These are phyloP conservation scores for Endoconidiophora polonica DNA, from an alignment of 2,329 filamentous ascomycete genomes.

Conservation along the genomic window DNA sequence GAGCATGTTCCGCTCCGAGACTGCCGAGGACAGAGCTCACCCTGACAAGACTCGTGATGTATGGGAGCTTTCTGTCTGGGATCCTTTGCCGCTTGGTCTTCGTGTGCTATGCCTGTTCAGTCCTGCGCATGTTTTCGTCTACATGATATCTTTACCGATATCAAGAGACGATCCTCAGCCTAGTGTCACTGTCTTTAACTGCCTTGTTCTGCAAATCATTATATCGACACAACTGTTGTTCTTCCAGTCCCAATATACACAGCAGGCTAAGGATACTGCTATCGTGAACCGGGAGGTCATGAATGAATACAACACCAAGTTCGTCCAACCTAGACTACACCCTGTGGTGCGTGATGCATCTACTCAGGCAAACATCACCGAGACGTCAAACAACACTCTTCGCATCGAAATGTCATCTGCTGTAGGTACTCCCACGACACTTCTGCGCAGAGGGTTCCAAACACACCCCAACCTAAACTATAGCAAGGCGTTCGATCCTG, in stretches of 20 bases:
- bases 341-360: conserved; percentile 61
- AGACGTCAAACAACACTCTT: conserved; percentile 25
- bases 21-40: conserved; percentile 68
- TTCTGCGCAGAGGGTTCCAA: conserved; percentile 60
- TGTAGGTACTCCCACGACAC: conserved; percentile 37
- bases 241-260: conserved; percentile 57
- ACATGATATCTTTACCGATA: conserved; percentile 74
- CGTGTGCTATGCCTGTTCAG: conserved; percentile 82
- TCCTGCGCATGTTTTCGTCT: conserved; percentile 80
- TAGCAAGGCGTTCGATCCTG: conserved; percentile 52
- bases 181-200: conserved; percentile 71
- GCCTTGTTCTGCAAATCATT: conserved; percentile 57
- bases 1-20: conserved; percentile 47
- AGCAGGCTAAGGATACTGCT: conserved; percentile 69
- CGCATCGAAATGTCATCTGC: conserved; percentile 19
- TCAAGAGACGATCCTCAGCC: conserved; percentile 59
- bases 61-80: conserved; percentile 90
- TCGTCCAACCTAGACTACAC: conserved; percentile 77
- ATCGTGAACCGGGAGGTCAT: conserved; percentile 84
- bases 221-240: conserved; percentile 63
- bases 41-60: conserved; percentile 72
- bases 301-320: conserved; percentile 92
- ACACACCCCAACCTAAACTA: conserved; percentile 77
- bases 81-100: conserved; percentile 70
- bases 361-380: conserved; percentile 51